Conservation (phyloP, 2,329 filamentous ascomycete species). For the Pseudogymnoascus sp. region DNA sequence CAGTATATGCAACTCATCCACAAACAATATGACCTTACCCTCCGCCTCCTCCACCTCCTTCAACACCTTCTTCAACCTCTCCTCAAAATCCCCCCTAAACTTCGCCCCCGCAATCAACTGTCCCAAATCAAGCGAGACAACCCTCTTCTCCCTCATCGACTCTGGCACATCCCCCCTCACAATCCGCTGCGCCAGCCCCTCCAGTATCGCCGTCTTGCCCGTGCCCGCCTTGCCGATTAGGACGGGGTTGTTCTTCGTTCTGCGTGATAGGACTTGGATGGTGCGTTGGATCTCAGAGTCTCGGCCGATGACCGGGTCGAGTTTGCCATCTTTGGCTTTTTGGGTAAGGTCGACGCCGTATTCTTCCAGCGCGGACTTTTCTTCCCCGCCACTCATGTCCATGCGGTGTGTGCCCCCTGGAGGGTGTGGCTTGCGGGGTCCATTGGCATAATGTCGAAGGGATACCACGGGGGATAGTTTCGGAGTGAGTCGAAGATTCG, state of each 20-base stretch:
- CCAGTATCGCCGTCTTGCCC: conserved; percentile 88
- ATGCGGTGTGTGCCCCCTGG: conserved; percentile 91
- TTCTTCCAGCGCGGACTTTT: conserved; percentile 85
- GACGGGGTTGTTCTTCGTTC: conserved; percentile 83
- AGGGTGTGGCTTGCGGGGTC: conserved; percentile 64
- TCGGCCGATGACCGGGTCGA: conserved; percentile 92
- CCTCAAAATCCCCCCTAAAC: conserved; percentile 92
- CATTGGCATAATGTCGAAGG: conserved; percentile 55
- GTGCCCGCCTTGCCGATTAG: conserved; percentile 83
- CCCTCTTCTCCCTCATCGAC: conserved; percentile 88
- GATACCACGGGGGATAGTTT: conserved; percentile 34
- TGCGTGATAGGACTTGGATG: conserved; percentile 83
- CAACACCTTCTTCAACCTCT: conserved; percentile 81
- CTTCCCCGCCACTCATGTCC: conserved; percentile 66
- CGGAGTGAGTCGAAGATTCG: conserved; percentile 12
- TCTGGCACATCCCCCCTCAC: conserved; percentile 90
- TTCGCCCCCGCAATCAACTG: conserved; percentile 93
- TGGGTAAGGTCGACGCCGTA: conserved; percentile 87
- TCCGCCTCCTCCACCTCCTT: conserved; percentile 86
- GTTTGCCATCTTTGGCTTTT: conserved; percentile 75
- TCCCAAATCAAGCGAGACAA: conserved; percentile 80
- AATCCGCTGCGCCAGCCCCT: conserved; percentile 84
- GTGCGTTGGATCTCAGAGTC: conserved; percentile 88
- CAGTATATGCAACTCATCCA: conserved; percentile 88
- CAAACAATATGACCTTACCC: conserved; percentile 86